Percentiles rank a stretch among this genome's conserved stretches.
Conservation (phyloP, 2,329 filamentous ascomycete genomes). For the Colletotrichum sp. region DNA sequence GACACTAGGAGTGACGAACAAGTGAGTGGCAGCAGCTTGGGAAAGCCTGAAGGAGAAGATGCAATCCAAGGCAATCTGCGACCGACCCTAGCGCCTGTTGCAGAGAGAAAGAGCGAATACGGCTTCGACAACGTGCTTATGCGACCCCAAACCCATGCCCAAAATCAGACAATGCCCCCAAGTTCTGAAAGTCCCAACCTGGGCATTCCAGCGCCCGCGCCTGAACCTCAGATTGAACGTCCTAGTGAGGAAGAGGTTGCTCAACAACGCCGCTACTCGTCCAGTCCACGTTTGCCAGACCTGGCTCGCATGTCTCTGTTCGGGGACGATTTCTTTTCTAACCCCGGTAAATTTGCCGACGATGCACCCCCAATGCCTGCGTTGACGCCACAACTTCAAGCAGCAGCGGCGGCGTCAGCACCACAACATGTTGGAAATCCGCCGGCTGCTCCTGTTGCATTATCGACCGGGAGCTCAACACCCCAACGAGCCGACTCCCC, state of each 20-base stretch:
- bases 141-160: not conserved
- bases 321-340: constrained; percentile 61
- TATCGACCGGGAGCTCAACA: not conserved
- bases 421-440: not conserved
- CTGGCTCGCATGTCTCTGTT: constrained; percentile 65
- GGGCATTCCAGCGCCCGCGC: not conserved
- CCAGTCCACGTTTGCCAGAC: constrained; percentile 63
- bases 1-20: constrained; percentile 16
- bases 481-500: not conserved
- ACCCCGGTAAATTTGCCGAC: constrained; percentile 27
- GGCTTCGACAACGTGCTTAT: constrained; percentile 50
- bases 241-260: not conserved
- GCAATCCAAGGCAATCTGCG: constrained; percentile 11
- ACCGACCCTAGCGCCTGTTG: constrained; percentile 53
- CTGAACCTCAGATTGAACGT: constrained; percentile 19
- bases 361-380: constrained; percentile 29
- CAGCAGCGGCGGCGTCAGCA: not conserved
- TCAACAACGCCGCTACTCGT: constrained; percentile 41
- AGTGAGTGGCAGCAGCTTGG: not conserved
- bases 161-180: not conserved
- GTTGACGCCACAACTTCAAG: not conserved
- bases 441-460: not conserved
- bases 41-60: not conserved
- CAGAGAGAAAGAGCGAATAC: constrained; percentile 65
- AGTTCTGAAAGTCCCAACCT: constrained; percentile 10